Evolutionary conservation across 2,329 filamentous ascomycete species (phyloP), one percentile per base, ranked within the genome.

Genomic region (Penicillium sp.): DNA sequence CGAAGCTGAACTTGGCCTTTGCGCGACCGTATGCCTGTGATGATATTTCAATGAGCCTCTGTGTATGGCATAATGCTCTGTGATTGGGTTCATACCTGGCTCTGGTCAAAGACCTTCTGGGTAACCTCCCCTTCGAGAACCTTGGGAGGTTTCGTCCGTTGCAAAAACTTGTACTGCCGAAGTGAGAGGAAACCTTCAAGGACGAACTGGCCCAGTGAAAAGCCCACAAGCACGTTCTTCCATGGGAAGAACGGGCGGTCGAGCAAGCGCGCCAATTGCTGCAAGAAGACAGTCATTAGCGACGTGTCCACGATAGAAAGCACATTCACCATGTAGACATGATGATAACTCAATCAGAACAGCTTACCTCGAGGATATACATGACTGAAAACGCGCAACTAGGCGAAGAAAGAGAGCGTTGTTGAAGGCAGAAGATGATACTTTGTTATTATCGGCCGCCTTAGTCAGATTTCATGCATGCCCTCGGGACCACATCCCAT

Each of bases 211-310:
- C 89, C 91, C 67, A 97, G 74, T 31, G 92, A 96, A 79, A 99
- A 99, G 69, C 92, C 90, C 66, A 97, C 84, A 69, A 99, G 92
- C 68, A 99, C 86, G 74, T 86, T 89, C 85, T 97, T 99, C 94
- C 94, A 99, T 53, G 94, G 93, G 79, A 97, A 96, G 71, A 90
- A 81, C 56, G 93, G 92, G 71, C 90, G 86, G 80, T 99, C 94
- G 69, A 97, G 88, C 76, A 89, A 87, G 75, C 85, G 85, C 72
- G 91, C 90, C 66, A 97, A 86, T 80, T 84, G 80, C 81, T 85
- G 59, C 42, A 51, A 24, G 52, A 26, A 47, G 55, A 35, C 14
- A 10, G 46, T 20, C 16, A 51, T 42, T 56, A 59, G 48, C 40
- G 50, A 60, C 50, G 49, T 58, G 47, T 61, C 56, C 58, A 61